Evolutionary conservation across 2,329 filamentous ascomycete species (phyloP).

Genomic region (Monosporascus ibericus): DNA sequence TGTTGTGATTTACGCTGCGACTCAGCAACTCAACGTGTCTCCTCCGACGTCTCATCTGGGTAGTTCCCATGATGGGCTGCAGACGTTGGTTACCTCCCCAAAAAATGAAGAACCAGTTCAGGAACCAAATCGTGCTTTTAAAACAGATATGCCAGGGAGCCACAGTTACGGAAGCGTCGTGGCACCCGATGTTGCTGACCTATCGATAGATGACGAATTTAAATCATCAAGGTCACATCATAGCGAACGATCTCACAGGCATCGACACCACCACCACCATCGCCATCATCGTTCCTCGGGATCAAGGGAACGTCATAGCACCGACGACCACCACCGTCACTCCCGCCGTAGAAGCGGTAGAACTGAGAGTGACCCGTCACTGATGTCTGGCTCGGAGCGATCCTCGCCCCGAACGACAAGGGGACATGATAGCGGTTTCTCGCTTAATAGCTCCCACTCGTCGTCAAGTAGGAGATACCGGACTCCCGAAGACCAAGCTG

Average conservation of each 20-base stretch:
- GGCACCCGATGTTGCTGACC: constrained; percentile 48
- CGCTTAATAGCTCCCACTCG: constrained; percentile 32
- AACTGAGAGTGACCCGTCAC: constrained; percentile 13
- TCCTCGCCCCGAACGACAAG: constrained; percentile 34
- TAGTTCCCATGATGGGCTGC: constrained; percentile 17
- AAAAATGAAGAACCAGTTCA: constrained; percentile 12
- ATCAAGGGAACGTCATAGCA: constrained; percentile 13
- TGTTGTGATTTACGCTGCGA: constrained; percentile 47
- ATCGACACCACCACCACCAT: constrained; percentile 26
- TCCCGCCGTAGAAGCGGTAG: constrained; percentile 28
- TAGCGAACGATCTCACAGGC: constrained; percentile 15
- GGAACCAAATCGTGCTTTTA: constrained; percentile 1
- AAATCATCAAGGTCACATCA: constrained; percentile 33
- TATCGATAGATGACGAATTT: constrained; percentile 46
- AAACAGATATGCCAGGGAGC: constrained; percentile 18
- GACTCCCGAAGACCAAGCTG: constrained; percentile 43
- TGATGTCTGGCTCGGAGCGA: constrained; percentile 21
- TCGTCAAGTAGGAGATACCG: constrained; percentile 29
- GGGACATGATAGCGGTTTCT: constrained; percentile 41
- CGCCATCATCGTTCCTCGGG: constrained; percentile 19
- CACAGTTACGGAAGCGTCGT: constrained; percentile 30
- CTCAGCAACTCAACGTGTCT: constrained; percentile 36
- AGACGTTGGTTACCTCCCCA: constrained; percentile 11
- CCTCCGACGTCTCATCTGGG: constrained; percentile 23
- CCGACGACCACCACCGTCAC: constrained; percentile 26